Evolutionary conservation across 768 basidiomycete genomes (phyloP).

Genomic region (Lentinus brumalis): DNA sequence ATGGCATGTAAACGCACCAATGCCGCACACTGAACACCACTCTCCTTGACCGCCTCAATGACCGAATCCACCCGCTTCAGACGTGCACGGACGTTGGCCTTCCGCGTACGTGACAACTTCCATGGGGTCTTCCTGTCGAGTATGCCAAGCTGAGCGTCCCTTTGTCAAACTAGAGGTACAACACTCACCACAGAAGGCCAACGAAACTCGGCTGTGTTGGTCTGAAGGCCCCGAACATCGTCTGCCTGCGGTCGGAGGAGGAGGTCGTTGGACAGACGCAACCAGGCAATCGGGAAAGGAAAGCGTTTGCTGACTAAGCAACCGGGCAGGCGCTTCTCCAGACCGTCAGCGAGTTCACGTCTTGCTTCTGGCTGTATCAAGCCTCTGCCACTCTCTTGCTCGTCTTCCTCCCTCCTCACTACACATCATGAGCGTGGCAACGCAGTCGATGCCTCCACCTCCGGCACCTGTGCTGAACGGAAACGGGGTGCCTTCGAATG

Average conservation of each 20-base stretch:
- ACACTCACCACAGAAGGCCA: constrained; percentile 82
- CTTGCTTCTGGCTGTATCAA: constrained; percentile 2
- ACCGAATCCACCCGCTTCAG: constrained; percentile 93
- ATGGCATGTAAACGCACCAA: constrained; percentile 54
- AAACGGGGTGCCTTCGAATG: constrained; percentile 41
- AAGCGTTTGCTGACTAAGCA: constrained; percentile 29
- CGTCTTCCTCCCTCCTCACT: constrained; percentile 17
- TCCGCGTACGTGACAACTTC: constrained; percentile 88
- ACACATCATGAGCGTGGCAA: constrained; percentile 46
- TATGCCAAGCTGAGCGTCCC: background rate
- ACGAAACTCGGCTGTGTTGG: constrained; percentile 62
- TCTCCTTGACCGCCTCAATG: constrained; percentile 82
- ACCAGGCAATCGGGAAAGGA: constrained; percentile 14
- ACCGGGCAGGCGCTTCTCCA: background rate
- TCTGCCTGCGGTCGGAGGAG: constrained; percentile 15
- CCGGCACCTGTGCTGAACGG: constrained; percentile 43
- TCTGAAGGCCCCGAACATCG: constrained; percentile 89
- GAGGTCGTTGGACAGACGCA: constrained; percentile 11
- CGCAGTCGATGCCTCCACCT: constrained; percentile 32
- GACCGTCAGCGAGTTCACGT: constrained; percentile 5
- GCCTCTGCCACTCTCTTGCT: constrained; percentile 12
- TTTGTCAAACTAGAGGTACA: background rate
- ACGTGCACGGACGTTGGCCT: constrained; percentile 86
- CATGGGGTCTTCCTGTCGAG: constrained; percentile 86
- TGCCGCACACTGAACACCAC: constrained; percentile 76